These are phyloP conservation scores for Cafeteria roenbergensis DNA, from an alignment of 108 stramenopile species.

Conservation along the genomic window DNA sequence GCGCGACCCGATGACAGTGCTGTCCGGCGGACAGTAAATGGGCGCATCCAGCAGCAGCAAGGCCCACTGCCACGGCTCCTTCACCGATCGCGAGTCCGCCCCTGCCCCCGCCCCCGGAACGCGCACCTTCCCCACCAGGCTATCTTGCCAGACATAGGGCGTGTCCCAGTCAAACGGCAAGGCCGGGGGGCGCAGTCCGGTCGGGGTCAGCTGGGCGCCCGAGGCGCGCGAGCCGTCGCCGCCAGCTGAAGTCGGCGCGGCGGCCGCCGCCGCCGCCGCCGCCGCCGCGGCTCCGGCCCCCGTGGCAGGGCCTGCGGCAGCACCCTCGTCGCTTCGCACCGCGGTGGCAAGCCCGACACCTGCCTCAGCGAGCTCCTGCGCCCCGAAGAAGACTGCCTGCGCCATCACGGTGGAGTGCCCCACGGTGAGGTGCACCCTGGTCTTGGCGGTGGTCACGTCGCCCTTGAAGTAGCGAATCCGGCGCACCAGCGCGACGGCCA, in stretches of 20 bases:
- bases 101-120: conserved; percentile 11
- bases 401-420: conserved; percentile 93
- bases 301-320: too few species aligned
- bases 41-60: conserved; percentile 71
- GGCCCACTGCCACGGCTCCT: conserved; percentile 68
- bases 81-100: not conserved
- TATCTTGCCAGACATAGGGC: conserved; percentile 66
- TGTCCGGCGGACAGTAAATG: conserved; percentile 65
- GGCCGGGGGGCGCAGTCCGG: conserved; percentile 1
- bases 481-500: conserved; percentile 69
- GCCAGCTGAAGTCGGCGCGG: not conserved
- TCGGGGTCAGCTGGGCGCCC: conserved; percentile 5
- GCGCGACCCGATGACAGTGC: conserved; percentile 73
- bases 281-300: too few species aligned
- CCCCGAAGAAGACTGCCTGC: conserved; percentile 88
- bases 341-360: conserved; percentile 9
- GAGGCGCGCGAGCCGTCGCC: conserved; percentile 5
- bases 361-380: conserved; percentile 50
- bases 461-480: conserved; percentile 69
- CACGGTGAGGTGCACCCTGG: conserved; percentile 75
- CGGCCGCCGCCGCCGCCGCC: conserved; percentile 4
- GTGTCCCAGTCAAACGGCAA: conserved; percentile 54
- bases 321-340: conserved; percentile 17
- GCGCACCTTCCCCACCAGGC: conserved; percentile 20
- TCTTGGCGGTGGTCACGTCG: conserved; percentile 38